Conservation (phyloP, 2,329 filamentous ascomycete species). For the Alternaria angustiovoidea region DNA sequence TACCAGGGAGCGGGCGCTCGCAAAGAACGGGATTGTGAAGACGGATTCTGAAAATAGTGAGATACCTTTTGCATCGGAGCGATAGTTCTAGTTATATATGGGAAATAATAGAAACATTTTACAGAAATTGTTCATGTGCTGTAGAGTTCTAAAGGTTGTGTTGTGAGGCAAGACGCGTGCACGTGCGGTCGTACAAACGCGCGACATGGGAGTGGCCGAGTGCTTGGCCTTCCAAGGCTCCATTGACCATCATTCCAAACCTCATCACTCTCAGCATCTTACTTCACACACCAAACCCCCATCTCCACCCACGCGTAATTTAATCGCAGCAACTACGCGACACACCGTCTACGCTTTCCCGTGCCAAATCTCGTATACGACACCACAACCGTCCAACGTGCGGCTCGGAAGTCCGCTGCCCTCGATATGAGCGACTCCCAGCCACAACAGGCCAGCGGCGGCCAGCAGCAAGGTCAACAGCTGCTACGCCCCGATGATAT, state of each 20-base stretch:
- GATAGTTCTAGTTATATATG: not conserved
- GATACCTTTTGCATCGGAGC: conserved; percentile 2
- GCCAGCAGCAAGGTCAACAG: conserved; percentile 27
- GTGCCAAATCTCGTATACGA: not conserved
- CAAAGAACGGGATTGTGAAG: conserved; percentile 11
- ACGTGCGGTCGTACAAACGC: conserved; percentile 25
- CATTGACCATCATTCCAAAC: conserved; percentile 14
- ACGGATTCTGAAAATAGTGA: not conserved
- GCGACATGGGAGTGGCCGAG: conserved; percentile 8
- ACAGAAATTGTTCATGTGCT: not conserved
- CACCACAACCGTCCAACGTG: conserved; percentile 3
- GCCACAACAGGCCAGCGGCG: conserved; percentile 37
- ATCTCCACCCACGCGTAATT: not conserved
- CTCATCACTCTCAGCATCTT: conserved; percentile 14
- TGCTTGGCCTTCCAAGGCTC: conserved; percentile 7
- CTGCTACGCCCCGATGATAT: conserved; percentile 48
- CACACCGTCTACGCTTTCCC: not conserved
- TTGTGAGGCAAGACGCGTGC: conserved; percentile 11
- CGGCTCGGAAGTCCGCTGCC: conserved; percentile 23
- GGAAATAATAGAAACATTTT: not conserved
- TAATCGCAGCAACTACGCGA: conserved; percentile 5
- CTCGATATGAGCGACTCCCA: conserved; percentile 47
- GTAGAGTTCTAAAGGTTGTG: not conserved
- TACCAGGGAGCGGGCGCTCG: conserved; percentile 39
- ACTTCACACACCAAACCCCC: not conserved